Evolutionary conservation across 257 asterid genomes (phyloP), one percentile per base, ranked within the genome.

Genomic region (Fraxinus cuspidata): DNA sequence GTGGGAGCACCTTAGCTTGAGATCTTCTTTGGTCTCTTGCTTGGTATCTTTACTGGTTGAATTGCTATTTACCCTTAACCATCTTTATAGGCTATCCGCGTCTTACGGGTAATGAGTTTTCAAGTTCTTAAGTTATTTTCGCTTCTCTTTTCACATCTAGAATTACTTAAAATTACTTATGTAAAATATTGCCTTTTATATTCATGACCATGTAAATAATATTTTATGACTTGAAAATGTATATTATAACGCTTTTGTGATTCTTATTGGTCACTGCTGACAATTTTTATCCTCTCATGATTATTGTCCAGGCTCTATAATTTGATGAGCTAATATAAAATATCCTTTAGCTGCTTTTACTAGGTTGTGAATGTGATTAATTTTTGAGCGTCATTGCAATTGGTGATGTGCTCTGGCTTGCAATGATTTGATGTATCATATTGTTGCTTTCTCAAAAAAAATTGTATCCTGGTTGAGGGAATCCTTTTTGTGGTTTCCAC

Each of bases 1-100:
- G 31, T 80, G 73, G 80, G 74, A 65, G 70, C 42, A 70, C 69
- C 63, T 74, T 34, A 70, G 27, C 32, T n/a, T 73, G 73, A 44
- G 73, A 44, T 49, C 53, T 40, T 27, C 18, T 69, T 51, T 28
- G 28, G 47, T 35, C 12, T 27, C 49, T 18, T 34, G 6, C 8
- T 19, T 53, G 64, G 64, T 66, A 23, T 79, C 70, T 37, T n/a
- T 34, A 63, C 37, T 71, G 42, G 44, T 64, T 65, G 68, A 60
- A n/a, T 73, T 37, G 32, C 5, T 58, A 19, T 63, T 44, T 27
- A 56, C 40, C 60, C 25, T 51, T 27, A 21, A 13, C 29, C 70
- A 51, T 67, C 76, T 77, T 51, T 53, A 56, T 38, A 53, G 28
- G 31, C 70, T 53, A 67, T 79, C 66, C 15, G 7, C 13, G 66